A percentile compares a stretch with the other conserved stretches of the same genome.
Evolutionary conservation across 208 protist species (phyloP).

Genomic region (Vickermania spadyakhi): DNA sequence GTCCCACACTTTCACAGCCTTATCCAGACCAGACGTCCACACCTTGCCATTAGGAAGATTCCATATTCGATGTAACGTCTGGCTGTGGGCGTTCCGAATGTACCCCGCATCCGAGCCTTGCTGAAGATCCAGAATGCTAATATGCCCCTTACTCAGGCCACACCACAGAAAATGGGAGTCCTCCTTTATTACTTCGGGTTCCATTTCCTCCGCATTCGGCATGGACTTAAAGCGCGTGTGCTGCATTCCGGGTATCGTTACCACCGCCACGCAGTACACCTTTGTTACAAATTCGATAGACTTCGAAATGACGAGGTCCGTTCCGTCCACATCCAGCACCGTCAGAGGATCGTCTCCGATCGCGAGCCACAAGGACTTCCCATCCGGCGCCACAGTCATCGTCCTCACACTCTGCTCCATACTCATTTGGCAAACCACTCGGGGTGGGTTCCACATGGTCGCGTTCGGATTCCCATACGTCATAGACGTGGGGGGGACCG

Average conservation of each 20-base stretch:
- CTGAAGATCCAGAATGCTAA: conserved; percentile 61
- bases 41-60: conserved; percentile 60
- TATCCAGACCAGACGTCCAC: conserved; percentile 79
- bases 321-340: conserved; percentile 44
- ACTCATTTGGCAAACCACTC: conserved; percentile 40
- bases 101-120: conserved; percentile 28
- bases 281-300: conserved; percentile 54
- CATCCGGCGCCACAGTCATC: conserved; percentile 60
- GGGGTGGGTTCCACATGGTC: conserved; percentile 12
- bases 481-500: neutral
- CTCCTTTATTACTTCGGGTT: conserved; percentile 7
- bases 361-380: conserved; percentile 48
- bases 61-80: conserved; percentile 70
- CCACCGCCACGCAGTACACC: conserved; percentile 77
- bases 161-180: conserved; percentile 59
- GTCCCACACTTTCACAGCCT: conserved; percentile 80
- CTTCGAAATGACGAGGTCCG: conserved; percentile 33
- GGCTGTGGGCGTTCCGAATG: conserved; percentile 56
- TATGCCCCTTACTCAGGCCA: conserved; percentile 54
- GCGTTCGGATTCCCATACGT: too few species aligned
- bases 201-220: neutral
- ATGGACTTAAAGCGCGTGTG: conserved; percentile 46
- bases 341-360: conserved; percentile 70
- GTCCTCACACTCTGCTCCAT: conserved; percentile 30
- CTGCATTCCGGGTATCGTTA: conserved; percentile 42